Evolutionary conservation across 139 green algal genomes (phyloP), one percentile per base, ranked within the genome.

Genomic region (Chara braunii): DNA sequence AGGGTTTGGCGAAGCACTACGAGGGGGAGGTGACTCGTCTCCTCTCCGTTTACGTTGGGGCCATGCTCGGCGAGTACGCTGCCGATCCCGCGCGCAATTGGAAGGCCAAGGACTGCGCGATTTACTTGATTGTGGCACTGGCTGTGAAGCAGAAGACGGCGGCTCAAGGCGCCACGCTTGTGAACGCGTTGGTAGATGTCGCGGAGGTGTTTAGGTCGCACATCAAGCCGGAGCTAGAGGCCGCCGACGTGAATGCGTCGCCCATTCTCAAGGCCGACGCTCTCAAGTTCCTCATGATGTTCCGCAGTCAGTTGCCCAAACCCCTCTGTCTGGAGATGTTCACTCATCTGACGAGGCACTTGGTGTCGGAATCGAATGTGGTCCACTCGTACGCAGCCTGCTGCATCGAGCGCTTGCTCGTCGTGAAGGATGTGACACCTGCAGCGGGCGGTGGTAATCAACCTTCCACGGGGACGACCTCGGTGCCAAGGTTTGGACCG

Each of bases 341-440:
- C 44, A 85, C 86, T 2, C 35, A 42, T 9, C 61, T 94, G 28
- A 78, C 90, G 28, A 12, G 37, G 2, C 68, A 91, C 24, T 78
- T 97, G 30, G 70, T 43, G 12, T 50, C 64, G 18, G 75, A 91
- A 35, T 76, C 75, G 30, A 93, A 93, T 40, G 93, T 99, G 22
- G 90, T 97, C 59, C 94, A 99, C 84, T 89, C 80, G 9, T 98
- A 99, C 76, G 91, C 94, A 1, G 94, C 94, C 22, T 89, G 86
- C 37, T 76, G 72, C 22, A 72, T 98, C 0, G 94, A 99, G 66
- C 64, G 85, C 0, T 65, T 97, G 64, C 81, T 99, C 30, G 64
- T 81, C 5, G 51, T 89, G 9, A 74, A 68, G 37, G 68, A 77
- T 14, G n/a, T n/a, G n/a, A n/a, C n/a, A n/a, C n/a, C n/a, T n/a